These are phyloP conservation scores for Coemansia sp. DNA, from an alignment of 192 early-diverging fungal genomes.

Conservation along the genomic window DNA sequence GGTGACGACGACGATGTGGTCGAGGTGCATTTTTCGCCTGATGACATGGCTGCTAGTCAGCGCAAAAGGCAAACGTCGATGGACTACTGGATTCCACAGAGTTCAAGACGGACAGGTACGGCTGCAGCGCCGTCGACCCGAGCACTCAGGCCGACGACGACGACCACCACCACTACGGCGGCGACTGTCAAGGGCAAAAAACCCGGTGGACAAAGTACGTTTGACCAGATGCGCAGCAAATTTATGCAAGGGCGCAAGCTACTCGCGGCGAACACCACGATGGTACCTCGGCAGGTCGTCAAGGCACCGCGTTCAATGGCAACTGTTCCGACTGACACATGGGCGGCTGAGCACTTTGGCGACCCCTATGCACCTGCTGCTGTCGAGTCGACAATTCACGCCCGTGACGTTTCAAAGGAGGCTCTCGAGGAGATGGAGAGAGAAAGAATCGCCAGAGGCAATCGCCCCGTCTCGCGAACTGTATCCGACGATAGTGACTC, in stretches of 20 bases:
- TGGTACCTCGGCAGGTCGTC: slow-evolving; percentile 33
- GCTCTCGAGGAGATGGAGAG: slow-evolving; percentile 25
- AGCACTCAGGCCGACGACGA: neutral
- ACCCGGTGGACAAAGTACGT: neutral
- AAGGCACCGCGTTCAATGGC: slow-evolving; percentile 41
- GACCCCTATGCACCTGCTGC: slow-evolving; percentile 6
- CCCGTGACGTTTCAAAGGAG: slow-evolving; percentile 28
- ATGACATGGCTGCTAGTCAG: slow-evolving; percentile 4
- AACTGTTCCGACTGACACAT: slow-evolving; percentile 19
- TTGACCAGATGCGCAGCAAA: slow-evolving; percentile 30
- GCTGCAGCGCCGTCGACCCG: neutral
- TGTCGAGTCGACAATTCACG: slow-evolving; percentile 7
- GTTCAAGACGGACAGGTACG: neutral
- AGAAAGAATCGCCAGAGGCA: slow-evolving; percentile 9
- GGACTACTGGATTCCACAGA: slow-evolving; percentile 30
- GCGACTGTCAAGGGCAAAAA: slow-evolving; percentile 13
- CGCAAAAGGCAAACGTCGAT: slow-evolving; percentile 35
- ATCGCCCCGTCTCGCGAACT: slow-evolving; percentile 12
- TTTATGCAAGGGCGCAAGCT: slow-evolving; percentile 24
- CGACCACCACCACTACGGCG: neutral
- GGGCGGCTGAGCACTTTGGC: neutral
- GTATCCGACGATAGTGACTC: slow-evolving; percentile 23
- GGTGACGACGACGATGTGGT: slow-evolving; percentile 4
- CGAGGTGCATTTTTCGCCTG: slow-evolving; percentile 21
- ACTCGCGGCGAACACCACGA: neutral